Evolutionary conservation across 1,284 basidiomycete genomes (phyloP).

Genomic region (Boletellus sp.): DNA sequence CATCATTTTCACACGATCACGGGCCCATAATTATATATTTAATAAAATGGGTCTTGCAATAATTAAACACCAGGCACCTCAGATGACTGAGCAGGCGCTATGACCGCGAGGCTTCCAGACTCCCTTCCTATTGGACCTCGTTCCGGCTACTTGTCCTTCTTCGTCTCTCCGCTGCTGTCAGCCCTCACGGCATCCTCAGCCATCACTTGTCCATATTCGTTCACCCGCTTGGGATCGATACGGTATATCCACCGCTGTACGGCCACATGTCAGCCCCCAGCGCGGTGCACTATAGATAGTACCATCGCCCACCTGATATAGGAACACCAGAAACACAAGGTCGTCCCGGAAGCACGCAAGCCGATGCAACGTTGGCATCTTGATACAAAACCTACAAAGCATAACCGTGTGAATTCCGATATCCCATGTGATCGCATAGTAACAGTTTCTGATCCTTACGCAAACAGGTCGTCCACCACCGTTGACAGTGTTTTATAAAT

Average conservation of each 20-base stretch:
- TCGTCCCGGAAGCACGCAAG: conserved; percentile 91
- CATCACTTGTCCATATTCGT: conserved; percentile 92
- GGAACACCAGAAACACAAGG: conserved; percentile 82
- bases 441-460: conserved; percentile 46
- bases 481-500: conserved; percentile 90
- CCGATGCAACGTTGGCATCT: conserved; percentile 93
- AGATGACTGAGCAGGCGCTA: not conserved
- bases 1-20: conserved; percentile 26
- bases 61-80: conserved; percentile 6
- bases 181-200: conserved; percentile 45
- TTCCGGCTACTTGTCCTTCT: conserved; percentile 48
- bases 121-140: conserved; percentile 4
- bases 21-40: conserved; percentile 1
- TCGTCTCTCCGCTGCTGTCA: conserved; percentile 41
- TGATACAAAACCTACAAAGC: conserved; percentile 77
- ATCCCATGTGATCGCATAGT: conserved; percentile 16
- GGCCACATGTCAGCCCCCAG: conserved; percentile 12
- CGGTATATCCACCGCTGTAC: conserved; percentile 90
- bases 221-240: conserved; percentile 88
- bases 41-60: not conserved
- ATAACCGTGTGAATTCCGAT: conserved; percentile 13
- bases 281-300: conserved; percentile 13
- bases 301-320: conserved; percentile 69
- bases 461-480: conserved; percentile 91
- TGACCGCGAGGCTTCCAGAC: not conserved